These are phyloP conservation scores for Pyronema omphalodes DNA, from an alignment of 495 filamentous ascomycete species.

Conservation along the genomic window DNA sequence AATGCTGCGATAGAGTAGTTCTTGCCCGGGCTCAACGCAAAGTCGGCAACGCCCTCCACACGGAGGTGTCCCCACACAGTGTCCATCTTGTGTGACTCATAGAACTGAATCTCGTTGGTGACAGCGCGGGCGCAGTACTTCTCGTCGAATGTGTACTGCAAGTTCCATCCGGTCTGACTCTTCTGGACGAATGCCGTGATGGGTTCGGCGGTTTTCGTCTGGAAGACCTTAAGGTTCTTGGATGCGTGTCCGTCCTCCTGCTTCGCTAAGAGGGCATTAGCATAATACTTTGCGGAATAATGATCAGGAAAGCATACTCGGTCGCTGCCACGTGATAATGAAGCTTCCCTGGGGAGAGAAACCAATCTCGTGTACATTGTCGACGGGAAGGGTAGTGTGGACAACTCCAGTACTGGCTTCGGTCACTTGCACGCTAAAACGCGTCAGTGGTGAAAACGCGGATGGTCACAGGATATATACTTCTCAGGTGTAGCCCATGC, in stretches of 20 bases:
- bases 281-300: not conserved
- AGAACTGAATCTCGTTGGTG: slow-evolving; percentile 95
- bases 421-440: slow-evolving; percentile 52
- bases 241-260: slow-evolving; percentile 79
- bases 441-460: slow-evolving; percentile 6
- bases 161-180: slow-evolving; percentile 85
- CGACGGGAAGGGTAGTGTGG: slow-evolving; percentile 51
- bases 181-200: slow-evolving; percentile 88
- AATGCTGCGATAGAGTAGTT: slow-evolving; percentile 84
- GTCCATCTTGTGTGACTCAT: slow-evolving; percentile 62
- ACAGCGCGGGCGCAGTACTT: slow-evolving; percentile 77
- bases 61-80: slow-evolving; percentile 90
- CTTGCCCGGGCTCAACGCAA: slow-evolving; percentile 74
- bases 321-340: slow-evolving; percentile 91
- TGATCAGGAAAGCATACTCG: slow-evolving; percentile 15
- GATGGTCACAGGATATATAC: slow-evolving; percentile 27
- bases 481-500: slow-evolving; percentile 80
- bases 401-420: slow-evolving; percentile 65
- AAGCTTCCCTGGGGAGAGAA: slow-evolving; percentile 87
- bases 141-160: slow-evolving; percentile 92
- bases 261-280: slow-evolving; percentile 38
- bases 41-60: slow-evolving; percentile 77
- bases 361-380: slow-evolving; percentile 78
- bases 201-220: slow-evolving; percentile 44
- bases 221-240: slow-evolving; percentile 96